Percentiles rank a stretch among this genome's conserved stretches.
These are phyloP conservation scores for Microsporum canis DNA, from an alignment of 2,329 filamentous ascomycete genomes.

Conservation along the genomic window DNA sequence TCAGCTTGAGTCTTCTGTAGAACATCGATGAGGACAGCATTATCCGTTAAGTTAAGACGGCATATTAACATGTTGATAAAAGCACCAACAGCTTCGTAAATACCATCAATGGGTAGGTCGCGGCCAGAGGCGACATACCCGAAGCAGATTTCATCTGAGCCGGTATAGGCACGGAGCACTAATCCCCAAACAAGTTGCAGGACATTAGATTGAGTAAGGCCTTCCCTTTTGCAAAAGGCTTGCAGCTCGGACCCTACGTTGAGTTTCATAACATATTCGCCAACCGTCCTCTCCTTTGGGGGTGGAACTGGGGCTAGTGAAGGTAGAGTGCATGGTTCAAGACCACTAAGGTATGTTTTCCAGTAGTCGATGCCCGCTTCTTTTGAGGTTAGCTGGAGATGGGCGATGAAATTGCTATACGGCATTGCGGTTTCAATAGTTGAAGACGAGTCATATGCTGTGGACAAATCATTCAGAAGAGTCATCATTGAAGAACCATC, in stretches of 20 bases:
- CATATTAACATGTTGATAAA: conserved; percentile 48
- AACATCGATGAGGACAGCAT: conserved; percentile 28
- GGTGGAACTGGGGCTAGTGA: conserved; percentile 7
- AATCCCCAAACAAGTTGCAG: conserved; percentile 46
- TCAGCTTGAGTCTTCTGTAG: conserved; percentile 37
- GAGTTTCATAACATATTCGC: conserved; percentile 10
- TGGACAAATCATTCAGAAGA: conserved; percentile 23
- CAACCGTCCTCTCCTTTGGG: conserved; percentile 1
- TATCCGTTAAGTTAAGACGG: conserved; percentile 31
- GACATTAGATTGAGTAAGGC: conserved; percentile 34
- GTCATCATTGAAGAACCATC: conserved; percentile 28
- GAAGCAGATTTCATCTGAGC: conserved; percentile 31
- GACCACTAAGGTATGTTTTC: conserved; percentile 25
- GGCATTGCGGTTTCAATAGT: conserved; percentile 20
- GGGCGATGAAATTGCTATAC: conserved; percentile 31
- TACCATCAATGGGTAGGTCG: conserved; percentile 27
- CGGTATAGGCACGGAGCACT: conserved; percentile 26
- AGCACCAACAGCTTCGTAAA: conserved; percentile 30
- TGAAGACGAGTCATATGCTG: conserved; percentile 25
- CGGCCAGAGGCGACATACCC: conserved; percentile 32
- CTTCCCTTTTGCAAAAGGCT: conserved; percentile 11
- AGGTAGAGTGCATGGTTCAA: conserved; percentile 25
- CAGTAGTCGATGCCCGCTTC: conserved; percentile 24
- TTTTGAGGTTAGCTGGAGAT: conserved; percentile 21
- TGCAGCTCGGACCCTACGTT: conserved; percentile 10